phyloP scores from a whole-genome alignment of 371 early-diverging fungal genomes.

The Haplosporangium sp. region DNA sequence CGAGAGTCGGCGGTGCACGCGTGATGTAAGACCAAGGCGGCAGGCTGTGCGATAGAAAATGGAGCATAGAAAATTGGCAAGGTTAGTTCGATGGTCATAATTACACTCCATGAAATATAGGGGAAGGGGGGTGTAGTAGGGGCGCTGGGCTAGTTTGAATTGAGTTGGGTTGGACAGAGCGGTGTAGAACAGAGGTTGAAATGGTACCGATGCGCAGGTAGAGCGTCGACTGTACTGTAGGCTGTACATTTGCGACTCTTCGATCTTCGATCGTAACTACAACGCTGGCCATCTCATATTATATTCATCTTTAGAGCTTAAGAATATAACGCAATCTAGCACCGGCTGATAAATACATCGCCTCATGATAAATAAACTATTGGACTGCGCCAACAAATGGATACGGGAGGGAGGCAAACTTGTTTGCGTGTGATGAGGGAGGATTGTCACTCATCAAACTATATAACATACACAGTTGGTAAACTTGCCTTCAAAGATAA shows the following conservation, averaged over 20 bases:
- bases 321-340: too few species aligned
- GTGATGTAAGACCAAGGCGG: slow-evolving; percentile 67
- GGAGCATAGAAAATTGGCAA: not conserved
- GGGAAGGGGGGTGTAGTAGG: not conserved
- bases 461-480: not conserved
- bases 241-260: too few species aligned
- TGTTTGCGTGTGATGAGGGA: not conserved
- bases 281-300: too few species aligned
- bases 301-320: too few species aligned
- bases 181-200: not conserved
- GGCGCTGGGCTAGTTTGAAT: not conserved
- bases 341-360: too few species aligned
- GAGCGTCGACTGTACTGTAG: too few species aligned
- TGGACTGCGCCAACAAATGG: too few species aligned
- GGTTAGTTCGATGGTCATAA: slow-evolving; percentile 7
- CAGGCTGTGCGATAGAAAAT: slow-evolving; percentile 62
- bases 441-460: slow-evolving; percentile 1
- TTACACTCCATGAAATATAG: not conserved
- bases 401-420: not conserved
- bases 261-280: too few species aligned
- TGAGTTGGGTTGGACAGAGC: slow-evolving; percentile 11
- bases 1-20: slow-evolving; percentile 83
- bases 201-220: too few species aligned
- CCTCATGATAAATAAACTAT: too few species aligned
- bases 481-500: slow-evolving; percentile 75